Conservation (phyloP, 768 basidiomycete genomes). For the Exsudoporus frostii region DNA sequence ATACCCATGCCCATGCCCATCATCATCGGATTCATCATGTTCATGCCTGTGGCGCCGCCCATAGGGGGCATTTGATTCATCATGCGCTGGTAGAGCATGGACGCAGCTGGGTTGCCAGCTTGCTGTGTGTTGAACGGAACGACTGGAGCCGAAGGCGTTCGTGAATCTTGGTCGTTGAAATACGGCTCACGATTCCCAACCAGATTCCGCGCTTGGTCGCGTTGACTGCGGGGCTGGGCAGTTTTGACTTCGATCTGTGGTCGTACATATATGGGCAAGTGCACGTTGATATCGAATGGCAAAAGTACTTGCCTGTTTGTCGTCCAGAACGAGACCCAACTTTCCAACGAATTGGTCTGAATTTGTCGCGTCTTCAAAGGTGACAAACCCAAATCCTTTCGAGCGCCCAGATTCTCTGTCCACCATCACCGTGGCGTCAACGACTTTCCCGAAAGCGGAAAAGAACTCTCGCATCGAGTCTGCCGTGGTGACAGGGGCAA, state of each 20-base stretch:
- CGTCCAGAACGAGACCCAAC: slow-evolving; percentile 67
- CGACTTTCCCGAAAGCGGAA: slow-evolving; percentile 68
- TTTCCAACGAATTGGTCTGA: slow-evolving; percentile 67
- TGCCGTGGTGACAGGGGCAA: slow-evolving; percentile 63
- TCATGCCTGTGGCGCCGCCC: slow-evolving; percentile 44
- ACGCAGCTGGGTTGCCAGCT: slow-evolving; percentile 33
- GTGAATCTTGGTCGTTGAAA: slow-evolving; percentile 37
- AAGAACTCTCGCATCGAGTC: slow-evolving; percentile 74
- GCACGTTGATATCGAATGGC: not conserved
- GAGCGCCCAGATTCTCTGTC: slow-evolving; percentile 72
- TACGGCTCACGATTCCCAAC: slow-evolving; percentile 23
- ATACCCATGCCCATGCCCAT: slow-evolving; percentile 50
- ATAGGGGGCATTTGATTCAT: slow-evolving; percentile 43
- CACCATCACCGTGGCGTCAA: slow-evolving; percentile 84
- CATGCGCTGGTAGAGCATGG: slow-evolving; percentile 36
- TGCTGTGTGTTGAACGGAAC: slow-evolving; percentile 36
- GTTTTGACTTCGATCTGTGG: slow-evolving; percentile 77
- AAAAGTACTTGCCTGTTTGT: slow-evolving; percentile 59
- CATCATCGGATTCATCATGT: slow-evolving; percentile 49
- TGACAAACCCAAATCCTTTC: slow-evolving; percentile 86
- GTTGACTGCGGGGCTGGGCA: slow-evolving; percentile 69
- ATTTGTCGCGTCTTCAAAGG: slow-evolving; percentile 63
- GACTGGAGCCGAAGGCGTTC: slow-evolving; percentile 31
- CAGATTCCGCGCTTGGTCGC: slow-evolving; percentile 48
- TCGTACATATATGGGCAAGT: too few relatives aligned